Conservation (phyloP, 2,329 filamentous ascomycete genomes). For the Huntiella abstrusa region DNA sequence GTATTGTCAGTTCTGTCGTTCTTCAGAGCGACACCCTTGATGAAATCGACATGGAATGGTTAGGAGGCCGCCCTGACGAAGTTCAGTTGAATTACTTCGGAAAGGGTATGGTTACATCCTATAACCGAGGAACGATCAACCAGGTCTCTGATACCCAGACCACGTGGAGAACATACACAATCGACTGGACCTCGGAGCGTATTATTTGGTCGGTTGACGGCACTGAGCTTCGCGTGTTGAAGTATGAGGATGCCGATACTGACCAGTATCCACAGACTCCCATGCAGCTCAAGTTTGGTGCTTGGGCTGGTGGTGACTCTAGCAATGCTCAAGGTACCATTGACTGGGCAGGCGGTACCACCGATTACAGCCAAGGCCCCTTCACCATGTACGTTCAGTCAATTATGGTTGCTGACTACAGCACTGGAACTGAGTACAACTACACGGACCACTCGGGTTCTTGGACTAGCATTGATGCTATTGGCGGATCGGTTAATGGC, state of each 20-base stretch:
- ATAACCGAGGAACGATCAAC: constrained; percentile 75
- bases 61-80: constrained; percentile 55
- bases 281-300: constrained; percentile 82
- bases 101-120: constrained; percentile 58
- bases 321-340: constrained; percentile 67
- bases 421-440: constrained; percentile 66
- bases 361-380: constrained; percentile 66
- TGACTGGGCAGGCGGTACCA: constrained; percentile 70
- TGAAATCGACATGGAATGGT: constrained; percentile 96
- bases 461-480: constrained; percentile 65
- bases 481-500: constrained; percentile 59
- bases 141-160: constrained; percentile 48
- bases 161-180: constrained; percentile 64
- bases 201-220: constrained; percentile 78
- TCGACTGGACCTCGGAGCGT: constrained; percentile 78
- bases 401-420: constrained; percentile 72
- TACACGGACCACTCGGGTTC: constrained; percentile 63
- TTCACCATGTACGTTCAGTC: constrained; percentile 72
- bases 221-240: constrained; percentile 56
- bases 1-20: constrained; percentile 85
- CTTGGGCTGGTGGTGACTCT: constrained; percentile 81
- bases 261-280: constrained; percentile 85
- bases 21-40: constrained; percentile 82
- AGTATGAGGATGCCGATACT: constrained; percentile 44
- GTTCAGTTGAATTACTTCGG: constrained; percentile 98